Evolutionary conservation across 176 grass and related monocot genomes (phyloP).

Genomic region (Aegilops bicornis): DNA sequence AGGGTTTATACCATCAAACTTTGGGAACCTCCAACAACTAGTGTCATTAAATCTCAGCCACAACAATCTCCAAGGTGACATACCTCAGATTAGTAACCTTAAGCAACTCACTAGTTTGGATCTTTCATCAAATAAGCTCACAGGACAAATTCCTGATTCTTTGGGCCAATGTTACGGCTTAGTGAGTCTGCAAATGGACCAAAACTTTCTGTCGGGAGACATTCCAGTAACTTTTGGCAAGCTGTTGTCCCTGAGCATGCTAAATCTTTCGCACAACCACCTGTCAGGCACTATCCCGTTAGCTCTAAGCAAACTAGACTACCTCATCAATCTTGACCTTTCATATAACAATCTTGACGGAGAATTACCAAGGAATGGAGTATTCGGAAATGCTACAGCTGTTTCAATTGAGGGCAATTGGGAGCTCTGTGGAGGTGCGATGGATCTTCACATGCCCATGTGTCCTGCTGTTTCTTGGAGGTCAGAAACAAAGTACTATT

Average conservation of each 20-base stretch:
- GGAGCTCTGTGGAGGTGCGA: conserved; percentile 26
- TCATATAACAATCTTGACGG: conserved; percentile 19
- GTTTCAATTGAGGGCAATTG: background rate
- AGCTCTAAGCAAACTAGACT: background rate
- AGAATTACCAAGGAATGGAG: background rate
- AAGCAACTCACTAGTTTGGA: background rate
- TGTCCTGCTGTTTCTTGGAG: background rate
- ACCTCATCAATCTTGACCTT: conserved; percentile 22
- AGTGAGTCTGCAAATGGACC: no score
- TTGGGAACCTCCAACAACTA: background rate
- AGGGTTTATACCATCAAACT: background rate
- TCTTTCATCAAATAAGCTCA: conserved; percentile 19
- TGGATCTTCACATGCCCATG: conserved; percentile 15
- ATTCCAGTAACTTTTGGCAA: conserved; percentile 27
- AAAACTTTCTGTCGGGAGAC: background rate
- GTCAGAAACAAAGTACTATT: background rate
- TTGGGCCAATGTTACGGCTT: no score
- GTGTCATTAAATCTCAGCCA: background rate
- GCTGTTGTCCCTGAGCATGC: background rate
- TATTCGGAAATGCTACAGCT: background rate
- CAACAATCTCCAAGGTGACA: conserved; percentile 32
- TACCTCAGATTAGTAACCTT: conserved; percentile 36
- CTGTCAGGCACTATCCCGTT: conserved; percentile 33
- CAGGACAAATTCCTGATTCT: no score
- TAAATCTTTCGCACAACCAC: conserved; percentile 40